Evolutionary conservation across 2,329 filamentous ascomycete species (phyloP).

Genomic region (Pseudogymnoascus sp.): DNA sequence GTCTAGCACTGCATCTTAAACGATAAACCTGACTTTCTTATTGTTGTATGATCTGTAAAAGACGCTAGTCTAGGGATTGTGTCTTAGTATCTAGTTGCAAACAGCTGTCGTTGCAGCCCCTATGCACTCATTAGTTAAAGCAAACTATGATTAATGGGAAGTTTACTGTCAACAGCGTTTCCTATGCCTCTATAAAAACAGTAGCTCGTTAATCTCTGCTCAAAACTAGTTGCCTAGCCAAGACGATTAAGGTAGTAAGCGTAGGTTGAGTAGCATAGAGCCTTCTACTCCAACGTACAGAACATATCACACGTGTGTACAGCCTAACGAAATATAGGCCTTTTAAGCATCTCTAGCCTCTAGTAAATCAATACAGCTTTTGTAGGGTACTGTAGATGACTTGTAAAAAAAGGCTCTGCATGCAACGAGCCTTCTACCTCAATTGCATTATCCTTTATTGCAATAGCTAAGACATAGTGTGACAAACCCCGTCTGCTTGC

Average conservation of each 20-base stretch:
- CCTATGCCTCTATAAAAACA: constrained; percentile 1
- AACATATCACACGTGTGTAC: no score
- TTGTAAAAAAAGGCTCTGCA: no score
- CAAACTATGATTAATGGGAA: constrained; percentile 5
- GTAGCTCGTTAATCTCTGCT: constrained; percentile 9
- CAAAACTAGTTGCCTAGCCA: constrained; percentile 11
- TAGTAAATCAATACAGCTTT: no score
- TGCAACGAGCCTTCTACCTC: no score
- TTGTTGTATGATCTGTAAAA: constrained; percentile 14
- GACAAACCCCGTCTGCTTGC: no score
- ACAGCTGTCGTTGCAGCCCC: constrained; percentile 12
- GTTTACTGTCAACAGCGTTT: constrained; percentile 4
- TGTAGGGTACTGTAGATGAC: no score
- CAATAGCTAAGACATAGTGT: no score
- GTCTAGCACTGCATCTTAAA: constrained; percentile 16
- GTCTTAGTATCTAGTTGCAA: constrained; percentile 13
- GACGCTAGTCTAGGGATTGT: constrained; percentile 15
- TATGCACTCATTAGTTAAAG: constrained; percentile 7
- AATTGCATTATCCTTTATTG: no score
- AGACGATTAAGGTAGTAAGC: constrained; percentile 14
- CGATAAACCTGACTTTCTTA: constrained; percentile 19
- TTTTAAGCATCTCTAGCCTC: no score
- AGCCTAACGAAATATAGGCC: no score
- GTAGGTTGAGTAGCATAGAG: background rate
- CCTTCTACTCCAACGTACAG: no score